Percentiles rank a stretch among this genome's conserved stretches.
phyloP scores from a whole-genome alignment of 805 yeast species.

The Allodekkera sacchari region DNA sequence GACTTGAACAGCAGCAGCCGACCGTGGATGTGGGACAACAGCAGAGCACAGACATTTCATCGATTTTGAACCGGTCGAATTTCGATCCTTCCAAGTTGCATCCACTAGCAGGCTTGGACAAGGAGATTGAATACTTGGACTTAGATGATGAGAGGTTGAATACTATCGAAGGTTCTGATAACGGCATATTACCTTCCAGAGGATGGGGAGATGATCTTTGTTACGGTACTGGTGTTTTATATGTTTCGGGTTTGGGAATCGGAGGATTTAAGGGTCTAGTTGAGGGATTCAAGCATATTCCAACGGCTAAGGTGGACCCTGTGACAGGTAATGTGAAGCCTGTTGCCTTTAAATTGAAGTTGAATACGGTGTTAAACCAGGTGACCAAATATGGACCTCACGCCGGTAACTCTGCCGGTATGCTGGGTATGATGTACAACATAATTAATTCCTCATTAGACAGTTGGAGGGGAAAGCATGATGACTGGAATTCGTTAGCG shows the following conservation, averaged over 20 bases:
- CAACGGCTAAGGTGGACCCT: slow-evolving; percentile 51
- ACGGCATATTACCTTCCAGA: slow-evolving; percentile 89
- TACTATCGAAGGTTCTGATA: slow-evolving; percentile 69
- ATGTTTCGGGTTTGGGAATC: slow-evolving; percentile 72
- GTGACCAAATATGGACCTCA: slow-evolving; percentile 94
- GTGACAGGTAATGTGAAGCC: slow-evolving; percentile 41
- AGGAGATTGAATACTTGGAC: slow-evolving; percentile 83
- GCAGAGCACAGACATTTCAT: slow-evolving; percentile 40
- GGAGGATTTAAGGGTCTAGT: slow-evolving; percentile 88
- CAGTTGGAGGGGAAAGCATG: slow-evolving; percentile 80
- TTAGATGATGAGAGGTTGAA: slow-evolving; percentile 76
- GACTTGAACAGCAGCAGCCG: slow-evolving; percentile 10
- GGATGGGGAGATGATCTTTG: slow-evolving; percentile 97
- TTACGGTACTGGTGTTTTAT: slow-evolving; percentile 95
- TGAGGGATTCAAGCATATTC: slow-evolving; percentile 77
- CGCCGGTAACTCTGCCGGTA: slow-evolving; percentile 93
- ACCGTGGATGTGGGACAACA: slow-evolving; percentile 11
- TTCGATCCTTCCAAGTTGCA: slow-evolving; percentile 71
- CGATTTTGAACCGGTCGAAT: slow-evolving; percentile 46
- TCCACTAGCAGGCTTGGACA: slow-evolving; percentile 87
- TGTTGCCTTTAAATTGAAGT: slow-evolving; percentile 71
- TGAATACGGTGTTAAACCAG: slow-evolving; percentile 85
- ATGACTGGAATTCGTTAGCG: slow-evolving; percentile 69
- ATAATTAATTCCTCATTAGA: slow-evolving; percentile 74
- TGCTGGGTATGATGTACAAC: slow-evolving; percentile 83